These are phyloP conservation scores for Nyctanthes arbortristis DNA, from an alignment of 257 asterid genomes.

Conservation along the genomic window DNA sequence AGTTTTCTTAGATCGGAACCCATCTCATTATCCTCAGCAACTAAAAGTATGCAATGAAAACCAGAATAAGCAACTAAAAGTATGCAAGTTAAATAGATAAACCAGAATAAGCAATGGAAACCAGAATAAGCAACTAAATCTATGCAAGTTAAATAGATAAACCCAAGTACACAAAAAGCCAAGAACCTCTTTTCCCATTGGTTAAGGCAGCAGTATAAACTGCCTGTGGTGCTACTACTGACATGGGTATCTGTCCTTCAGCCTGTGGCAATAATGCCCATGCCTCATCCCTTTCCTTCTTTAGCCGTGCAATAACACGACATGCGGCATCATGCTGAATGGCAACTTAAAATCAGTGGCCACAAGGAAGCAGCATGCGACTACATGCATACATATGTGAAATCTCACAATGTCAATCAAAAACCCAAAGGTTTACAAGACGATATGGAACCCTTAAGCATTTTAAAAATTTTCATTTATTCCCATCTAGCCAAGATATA, in stretches of 20 bases:
- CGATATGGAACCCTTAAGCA: too few relatives aligned
- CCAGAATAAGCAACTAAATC: conserved; percentile 22
- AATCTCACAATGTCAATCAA: background rate
- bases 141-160: conserved; percentile 6
- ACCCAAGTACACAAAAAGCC: background rate
- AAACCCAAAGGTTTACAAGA: too few relatives aligned
- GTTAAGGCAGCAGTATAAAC: conserved; percentile 49
- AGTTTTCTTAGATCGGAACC: conserved; percentile 71
- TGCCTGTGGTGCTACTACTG: conserved; percentile 43
- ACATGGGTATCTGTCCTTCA: conserved; percentile 78
- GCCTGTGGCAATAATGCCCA: conserved; percentile 77
- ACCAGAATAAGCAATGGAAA: conserved; percentile 22
- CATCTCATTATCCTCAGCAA: conserved; percentile 70
- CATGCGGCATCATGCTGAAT: conserved; percentile 99
- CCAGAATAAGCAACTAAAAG: conserved; percentile 22
- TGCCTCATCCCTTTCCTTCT: conserved; percentile 98
- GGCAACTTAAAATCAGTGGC: conserved; percentile 16
- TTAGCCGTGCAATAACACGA: conserved; percentile 97
- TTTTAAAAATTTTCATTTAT: background rate
- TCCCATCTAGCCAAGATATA: background rate
- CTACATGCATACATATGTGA: background rate
- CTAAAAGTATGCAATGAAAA: conserved; percentile 45
- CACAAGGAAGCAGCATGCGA: conserved; percentile 3
- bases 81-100: conserved; percentile 6
- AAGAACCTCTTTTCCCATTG: conserved; percentile 96